Base-by-base conservation (phyloP, 2,329 filamentous ascomycete species). In the Corynespora cassiicola region DNA sequence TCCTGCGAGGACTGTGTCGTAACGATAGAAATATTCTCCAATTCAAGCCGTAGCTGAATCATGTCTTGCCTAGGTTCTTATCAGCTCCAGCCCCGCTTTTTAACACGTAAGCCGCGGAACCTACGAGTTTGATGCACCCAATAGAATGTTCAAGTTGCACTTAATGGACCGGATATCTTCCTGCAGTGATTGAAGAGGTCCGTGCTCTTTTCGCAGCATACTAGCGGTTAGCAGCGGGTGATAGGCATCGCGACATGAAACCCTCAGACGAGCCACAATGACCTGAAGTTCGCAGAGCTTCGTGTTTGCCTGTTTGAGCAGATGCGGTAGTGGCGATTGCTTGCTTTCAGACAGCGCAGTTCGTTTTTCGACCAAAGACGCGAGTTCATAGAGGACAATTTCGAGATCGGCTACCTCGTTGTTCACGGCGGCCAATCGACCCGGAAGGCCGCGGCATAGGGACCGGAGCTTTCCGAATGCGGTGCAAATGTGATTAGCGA, bases 371-470 rank as follows among this genome's bases (percentile, higher is more conserved):
- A 57, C 25, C n/a, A 61, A 32, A 4, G 40, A 16, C n/a, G 47
- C 47, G 15, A 64, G 37, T 21, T 62, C 54, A 18, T 46, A 39
- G 11, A 63, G 46, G 16, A 66, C 59, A 4, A 63, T 34, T 35
- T 62, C 51, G 17, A 65, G 44, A 36, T 66, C 60, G 8, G 37
- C 34, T 38, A 61, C 56, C 39, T 67, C 61, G 34, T 66, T 66
- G 21, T 56, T 54, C 25, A 65, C 36, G 4, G 64, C 61, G 37
- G 63, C 51, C 6, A 58, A 30, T 14, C 61, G 51, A 2, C 60
- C 62, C 4, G 61, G 61, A 15, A 66, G 33, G 7, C 32, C 46
- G 18, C 48, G 49, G 45, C 52, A 56, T 6, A 57, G 26, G 6
- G 46, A 49, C 9, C 61, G 54, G 23, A 65, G 40, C 11, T 50